Evolutionary conservation across 106 monocot genomes (phyloP), one percentile per base, ranked within the genome.

Genomic region (Platanthera zijinensis): DNA sequence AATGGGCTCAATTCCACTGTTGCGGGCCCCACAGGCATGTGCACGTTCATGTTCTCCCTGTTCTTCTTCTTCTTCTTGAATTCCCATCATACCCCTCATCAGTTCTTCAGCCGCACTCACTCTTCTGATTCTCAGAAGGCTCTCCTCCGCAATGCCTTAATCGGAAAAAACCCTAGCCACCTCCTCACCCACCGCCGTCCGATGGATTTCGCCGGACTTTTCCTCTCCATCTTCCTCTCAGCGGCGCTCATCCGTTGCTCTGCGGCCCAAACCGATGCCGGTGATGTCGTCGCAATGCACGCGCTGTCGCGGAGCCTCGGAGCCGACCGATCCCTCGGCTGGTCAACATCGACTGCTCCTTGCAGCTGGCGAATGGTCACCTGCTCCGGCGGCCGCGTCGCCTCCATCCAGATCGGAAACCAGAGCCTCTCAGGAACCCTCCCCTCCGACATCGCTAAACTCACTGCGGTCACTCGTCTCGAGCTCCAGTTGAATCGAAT

Each of bases 401-500:
- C 83, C 76, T 80, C 88, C 61, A 81, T 91, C 69, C 88, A 88
- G 66, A 61, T 83, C 74, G 91, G 88, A 10, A 84, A 84, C 77
- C 79, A 51, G 21, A 63, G n/a, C 48, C 80, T 91, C 70, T 8
- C 73, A 56, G 88, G 91, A 47, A 8, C 59, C 2, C 78, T 91
- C 25, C 80, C 84, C 8, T 10, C 86, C 12, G 53, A 52, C 5
- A 5, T 91, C 75, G 52, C 49, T 57, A 78, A 80, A 69, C 86
- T 91, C 76, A 88, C 84, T 77, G 17, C 82, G 48, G 82, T 91
- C 62, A 61, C 59, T 75, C 86, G 82, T 28, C 88, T 91, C 13
- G 88, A 88, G 79, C 74, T 88, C 64, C 84, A 88, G 50, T 7
- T 13, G 45, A 91, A 91, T 84, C 30, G 6, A 2, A 66, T 90